Base-by-base conservation (phyloP, 23 red algal species). In the Porphyridium purpureum region DNA sequence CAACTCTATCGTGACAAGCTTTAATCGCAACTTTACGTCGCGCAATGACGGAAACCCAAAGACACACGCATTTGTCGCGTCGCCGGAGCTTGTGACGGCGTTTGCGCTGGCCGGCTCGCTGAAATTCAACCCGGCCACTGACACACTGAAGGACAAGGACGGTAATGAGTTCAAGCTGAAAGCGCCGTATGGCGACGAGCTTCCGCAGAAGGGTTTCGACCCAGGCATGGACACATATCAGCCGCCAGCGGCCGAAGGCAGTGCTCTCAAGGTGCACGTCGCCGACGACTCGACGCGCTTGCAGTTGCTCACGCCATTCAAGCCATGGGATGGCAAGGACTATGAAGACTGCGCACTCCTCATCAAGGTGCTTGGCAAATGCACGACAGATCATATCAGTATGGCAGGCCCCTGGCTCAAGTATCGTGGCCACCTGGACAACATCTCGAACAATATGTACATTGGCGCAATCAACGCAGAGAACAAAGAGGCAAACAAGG, bases 361-460 rank as follows among this genome's bases (percentile, higher is more conserved):
- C 35, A 80, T 98, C 46, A 98, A 98, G 60, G 79, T 74, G 27
- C 52, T 55, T 5, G 90, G 90, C 57, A 98, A 98, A 35, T 98
- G 90, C 72, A 98, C 90, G 1, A 98, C 90, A 5, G 90, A 98
- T 44, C 79, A 85, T 52, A 98, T 98, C 56, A 86, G 79, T 7
- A 98, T 98, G 90, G 90, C 90, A 26, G 90, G 90, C 28, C 90
- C 90, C 14, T 98, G 90, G 90, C 60, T 98, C 55, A 98, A 86
- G 36, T 98, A 80, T 64, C 79, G 90, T 8, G 90, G 90, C 29
- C 90, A 98, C 69, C 56, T 98, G 49, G 90, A 98, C 56, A 98
- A 98, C 63, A 98, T 98, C 58, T 98, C 90, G 0, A 98, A 98
- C 74, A 98, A 98, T 47, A 79, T 98, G 78, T 69, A 86, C 32